Evolutionary conservation across 768 basidiomycete species (phyloP).

Genomic region (Boletus sp.): DNA sequence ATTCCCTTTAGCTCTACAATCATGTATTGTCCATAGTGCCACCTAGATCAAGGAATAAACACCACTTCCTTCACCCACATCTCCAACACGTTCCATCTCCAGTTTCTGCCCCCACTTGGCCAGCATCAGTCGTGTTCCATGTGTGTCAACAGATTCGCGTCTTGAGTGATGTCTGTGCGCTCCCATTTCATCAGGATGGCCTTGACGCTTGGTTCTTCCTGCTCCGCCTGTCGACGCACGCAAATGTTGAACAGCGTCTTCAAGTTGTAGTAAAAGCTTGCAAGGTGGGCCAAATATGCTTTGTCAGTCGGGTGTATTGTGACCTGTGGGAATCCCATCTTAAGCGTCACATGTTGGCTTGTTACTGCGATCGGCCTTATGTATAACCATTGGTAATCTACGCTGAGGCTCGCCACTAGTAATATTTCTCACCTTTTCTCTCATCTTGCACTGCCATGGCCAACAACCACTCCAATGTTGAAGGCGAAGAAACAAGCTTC

Average conservation of each 20-base stretch:
- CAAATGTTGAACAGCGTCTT: constrained; percentile 89
- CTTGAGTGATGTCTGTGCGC: constrained; percentile 80
- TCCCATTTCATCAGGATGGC: constrained; percentile 80
- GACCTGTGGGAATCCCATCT: too few relatives aligned
- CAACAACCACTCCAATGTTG: too few relatives aligned
- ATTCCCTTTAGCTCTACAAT: not conserved
- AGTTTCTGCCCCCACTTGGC: constrained; percentile 71
- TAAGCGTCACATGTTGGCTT: too few relatives aligned
- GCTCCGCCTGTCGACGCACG: constrained; percentile 69
- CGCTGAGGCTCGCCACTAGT: too few relatives aligned
- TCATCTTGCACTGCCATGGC: too few relatives aligned
- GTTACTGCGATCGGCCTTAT: too few relatives aligned
- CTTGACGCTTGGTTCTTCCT: constrained; percentile 60
- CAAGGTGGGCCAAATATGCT: constrained; percentile 75
- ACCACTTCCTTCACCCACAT: constrained; percentile 85
- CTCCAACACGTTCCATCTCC: constrained; percentile 74
- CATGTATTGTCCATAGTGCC: constrained; percentile 46
- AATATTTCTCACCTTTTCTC: too few relatives aligned
- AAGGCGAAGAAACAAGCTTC: too few relatives aligned
- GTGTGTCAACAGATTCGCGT: constrained; percentile 63
- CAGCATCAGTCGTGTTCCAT: constrained; percentile 76
- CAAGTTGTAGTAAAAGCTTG: constrained; percentile 78
- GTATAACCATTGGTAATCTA: too few relatives aligned
- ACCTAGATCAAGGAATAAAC: constrained; percentile 67
- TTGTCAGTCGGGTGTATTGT: too few relatives aligned